These are phyloP conservation scores for Pilasporangium apinafurcum DNA, from an alignment of 352 stramenopile species.

Conservation along the genomic window DNA sequence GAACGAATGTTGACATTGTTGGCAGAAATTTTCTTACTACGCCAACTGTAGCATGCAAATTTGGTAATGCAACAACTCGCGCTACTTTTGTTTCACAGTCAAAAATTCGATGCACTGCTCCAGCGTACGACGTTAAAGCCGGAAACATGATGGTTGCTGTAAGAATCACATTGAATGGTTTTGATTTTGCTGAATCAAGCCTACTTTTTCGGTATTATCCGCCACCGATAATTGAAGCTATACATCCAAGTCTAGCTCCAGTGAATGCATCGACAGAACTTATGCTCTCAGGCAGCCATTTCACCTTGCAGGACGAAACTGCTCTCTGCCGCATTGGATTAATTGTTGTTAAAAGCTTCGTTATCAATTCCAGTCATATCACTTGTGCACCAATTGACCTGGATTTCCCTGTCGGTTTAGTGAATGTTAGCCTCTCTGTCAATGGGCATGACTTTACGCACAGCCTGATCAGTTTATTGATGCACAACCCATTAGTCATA, in stretches of 20 bases:
- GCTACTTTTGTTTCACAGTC: slow-evolving; percentile 13
- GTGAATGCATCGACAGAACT: slow-evolving; percentile 10
- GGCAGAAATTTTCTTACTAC: slow-evolving; percentile 13
- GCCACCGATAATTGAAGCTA: slow-evolving; percentile 6
- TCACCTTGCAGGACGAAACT: too few species aligned
- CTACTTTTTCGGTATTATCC: slow-evolving; percentile 22
- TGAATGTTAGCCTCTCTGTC: slow-evolving; percentile 22
- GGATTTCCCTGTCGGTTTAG: too few species aligned
- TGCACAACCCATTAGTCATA: slow-evolving; percentile 16
- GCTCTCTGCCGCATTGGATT: background rate
- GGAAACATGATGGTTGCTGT: slow-evolving; percentile 9
- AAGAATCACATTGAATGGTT: slow-evolving; percentile 14
- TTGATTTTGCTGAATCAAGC: slow-evolving; percentile 21
- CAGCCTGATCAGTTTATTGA: slow-evolving; percentile 3
- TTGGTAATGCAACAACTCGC: slow-evolving; percentile 9
- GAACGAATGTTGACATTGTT: slow-evolving; percentile 17
- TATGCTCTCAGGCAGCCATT: slow-evolving; percentile 11
- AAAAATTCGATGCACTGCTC: slow-evolving; percentile 23
- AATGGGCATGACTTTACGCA: slow-evolving; percentile 30
- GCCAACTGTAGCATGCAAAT: slow-evolving; percentile 16
- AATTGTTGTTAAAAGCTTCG: background rate
- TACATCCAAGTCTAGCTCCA: slow-evolving; percentile 9
- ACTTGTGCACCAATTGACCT: background rate
- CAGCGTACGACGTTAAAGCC: slow-evolving; percentile 13
- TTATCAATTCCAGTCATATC: background rate